phyloP scores from a whole-genome alignment of 108 stramenopile genomes.

The Skeletonema marinoi region DNA sequence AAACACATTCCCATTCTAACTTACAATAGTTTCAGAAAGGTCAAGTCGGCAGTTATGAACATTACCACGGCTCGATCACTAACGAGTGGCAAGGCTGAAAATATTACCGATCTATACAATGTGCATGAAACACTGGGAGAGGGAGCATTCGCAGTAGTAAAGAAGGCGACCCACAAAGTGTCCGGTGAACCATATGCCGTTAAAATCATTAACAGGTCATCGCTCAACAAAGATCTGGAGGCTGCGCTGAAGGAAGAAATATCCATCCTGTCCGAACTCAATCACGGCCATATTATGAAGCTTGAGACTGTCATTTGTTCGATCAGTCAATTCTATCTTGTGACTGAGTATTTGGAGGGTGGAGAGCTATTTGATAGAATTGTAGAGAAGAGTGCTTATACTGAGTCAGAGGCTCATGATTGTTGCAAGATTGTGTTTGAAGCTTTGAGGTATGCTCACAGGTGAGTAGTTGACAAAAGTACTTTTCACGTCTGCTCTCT shows the following conservation, averaged over 20 bases:
- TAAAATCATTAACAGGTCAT: conserved; percentile 61
- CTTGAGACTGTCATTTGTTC: conserved; percentile 80
- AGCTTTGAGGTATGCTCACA: conserved; percentile 87
- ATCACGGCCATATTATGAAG: conserved; percentile 85
- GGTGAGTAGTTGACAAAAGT: too few species aligned
- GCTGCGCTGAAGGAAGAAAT: conserved; percentile 67
- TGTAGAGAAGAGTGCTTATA: conserved; percentile 91
- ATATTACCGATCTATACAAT: conserved; percentile 50
- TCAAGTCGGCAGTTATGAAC: conserved; percentile 55
- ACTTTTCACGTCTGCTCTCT: too few species aligned
- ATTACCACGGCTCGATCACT: conserved; percentile 12
- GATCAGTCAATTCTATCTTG: conserved; percentile 56
- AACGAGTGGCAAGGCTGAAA: conserved; percentile 18
- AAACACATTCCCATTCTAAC: conserved; percentile 25
- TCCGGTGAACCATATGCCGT: conserved; percentile 55
- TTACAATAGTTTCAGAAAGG: conserved; percentile 45
- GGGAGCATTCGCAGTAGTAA: conserved; percentile 73
- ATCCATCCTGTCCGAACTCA: conserved; percentile 55
- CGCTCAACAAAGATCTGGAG: conserved; percentile 35
- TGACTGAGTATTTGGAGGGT: conserved; percentile 79
- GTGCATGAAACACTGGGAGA: conserved; percentile 60
- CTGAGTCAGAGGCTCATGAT: conserved; percentile 94
- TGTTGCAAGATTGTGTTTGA: conserved; percentile 81
- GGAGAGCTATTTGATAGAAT: conserved; percentile 95
- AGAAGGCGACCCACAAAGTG: conserved; percentile 52